These are phyloP conservation scores for Tetracladium maxilliforme DNA, from an alignment of 2,329 filamentous ascomycete genomes.

Conservation along the genomic window DNA sequence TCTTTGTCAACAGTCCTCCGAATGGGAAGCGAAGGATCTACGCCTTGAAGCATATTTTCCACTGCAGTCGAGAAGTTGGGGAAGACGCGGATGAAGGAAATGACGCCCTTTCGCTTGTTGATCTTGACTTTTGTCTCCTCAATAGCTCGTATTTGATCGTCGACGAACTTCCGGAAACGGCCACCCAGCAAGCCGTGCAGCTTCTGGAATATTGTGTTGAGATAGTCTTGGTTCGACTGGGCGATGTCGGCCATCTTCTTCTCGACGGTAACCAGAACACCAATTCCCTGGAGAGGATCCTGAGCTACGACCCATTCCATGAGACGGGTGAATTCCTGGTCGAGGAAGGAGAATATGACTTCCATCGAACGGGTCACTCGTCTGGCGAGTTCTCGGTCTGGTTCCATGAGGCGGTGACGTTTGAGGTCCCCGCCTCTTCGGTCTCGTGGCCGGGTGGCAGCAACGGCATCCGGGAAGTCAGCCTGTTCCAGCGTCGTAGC, in stretches of 20 bases:
- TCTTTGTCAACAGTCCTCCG: conserved; percentile 71
- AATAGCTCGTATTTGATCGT: conserved; percentile 88
- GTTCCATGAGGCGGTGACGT: conserved; percentile 67
- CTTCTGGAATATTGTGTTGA: conserved; percentile 66
- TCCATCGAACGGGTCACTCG: conserved; percentile 81
- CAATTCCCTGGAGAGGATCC: conserved; percentile 85
- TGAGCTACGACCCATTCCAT: conserved; percentile 70
- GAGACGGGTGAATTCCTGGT: conserved; percentile 61
- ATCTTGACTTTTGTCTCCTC: conserved; percentile 98
- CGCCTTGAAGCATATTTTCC: conserved; percentile 63
- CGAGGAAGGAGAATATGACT: conserved; percentile 71
- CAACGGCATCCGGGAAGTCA: conserved; percentile 74
- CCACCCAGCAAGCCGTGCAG: conserved; percentile 60
- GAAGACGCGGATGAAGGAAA: conserved; percentile 88
- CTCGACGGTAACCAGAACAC: conserved; percentile 69
- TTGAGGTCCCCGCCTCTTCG: conserved; percentile 61
- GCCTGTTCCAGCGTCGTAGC: conserved; percentile 67
- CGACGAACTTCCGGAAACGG: conserved; percentile 77
- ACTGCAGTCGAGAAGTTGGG: conserved; percentile 71
- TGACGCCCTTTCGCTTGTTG: conserved; percentile 95
- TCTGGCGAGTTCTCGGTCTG: conserved; percentile 74
- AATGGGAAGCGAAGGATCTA: conserved; percentile 49
- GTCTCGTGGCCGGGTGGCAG: conserved; percentile 46
- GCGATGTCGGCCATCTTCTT: conserved; percentile 65
- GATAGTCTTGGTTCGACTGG: conserved; percentile 86